Percentiles rank a stretch among this genome's conserved stretches.
phyloP scores from a whole-genome alignment of 169 alveolate species.

The Babesia microti region DNA sequence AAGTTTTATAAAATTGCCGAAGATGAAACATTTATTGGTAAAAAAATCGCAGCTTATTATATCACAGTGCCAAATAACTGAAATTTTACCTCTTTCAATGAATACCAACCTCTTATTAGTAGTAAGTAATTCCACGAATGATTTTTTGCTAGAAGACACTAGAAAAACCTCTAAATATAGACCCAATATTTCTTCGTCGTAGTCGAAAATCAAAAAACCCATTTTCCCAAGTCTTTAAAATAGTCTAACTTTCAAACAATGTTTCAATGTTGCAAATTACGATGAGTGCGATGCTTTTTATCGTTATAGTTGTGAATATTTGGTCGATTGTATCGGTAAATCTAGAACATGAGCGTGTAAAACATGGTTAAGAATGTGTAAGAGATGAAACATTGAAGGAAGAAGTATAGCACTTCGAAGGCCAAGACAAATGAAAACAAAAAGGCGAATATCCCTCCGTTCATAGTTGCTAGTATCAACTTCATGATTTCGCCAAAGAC shows the following conservation, averaged over 20 bases:
- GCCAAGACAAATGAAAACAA: slow-evolving; percentile 74
- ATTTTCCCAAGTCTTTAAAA: neutral
- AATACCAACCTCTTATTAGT: too few relatives aligned
- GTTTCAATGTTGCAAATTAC: neutral
- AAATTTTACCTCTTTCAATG: too few relatives aligned
- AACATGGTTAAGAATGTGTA: slow-evolving; percentile 76
- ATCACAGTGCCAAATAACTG: too few relatives aligned
- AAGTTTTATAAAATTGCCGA: too few relatives aligned
- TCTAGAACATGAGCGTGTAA: slow-evolving; percentile 73
- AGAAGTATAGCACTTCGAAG: slow-evolving; percentile 72
- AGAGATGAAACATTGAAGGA: slow-evolving; percentile 74
- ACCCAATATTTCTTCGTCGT: slow-evolving; percentile 20
- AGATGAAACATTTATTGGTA: too few relatives aligned
- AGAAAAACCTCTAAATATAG: slow-evolving; percentile 1
- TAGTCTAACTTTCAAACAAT: neutral
- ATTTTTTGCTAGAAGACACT: slow-evolving; percentile 7
- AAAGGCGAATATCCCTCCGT: slow-evolving; percentile 69
- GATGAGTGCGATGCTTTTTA: too few relatives aligned
- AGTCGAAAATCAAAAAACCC: neutral
- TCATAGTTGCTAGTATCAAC: slow-evolving; percentile 66
- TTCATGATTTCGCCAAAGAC: slow-evolving; percentile 76
- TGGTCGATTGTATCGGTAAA: neutral
- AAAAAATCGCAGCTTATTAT: too few relatives aligned
- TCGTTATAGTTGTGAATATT: neutral
- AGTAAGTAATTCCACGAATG: too few relatives aligned